Evolutionary conservation across 2,329 filamentous ascomycete species (phyloP), one percentile per base, ranked within the genome.

Genomic region (Ophiocordyceps camponoti-leonardi): DNA sequence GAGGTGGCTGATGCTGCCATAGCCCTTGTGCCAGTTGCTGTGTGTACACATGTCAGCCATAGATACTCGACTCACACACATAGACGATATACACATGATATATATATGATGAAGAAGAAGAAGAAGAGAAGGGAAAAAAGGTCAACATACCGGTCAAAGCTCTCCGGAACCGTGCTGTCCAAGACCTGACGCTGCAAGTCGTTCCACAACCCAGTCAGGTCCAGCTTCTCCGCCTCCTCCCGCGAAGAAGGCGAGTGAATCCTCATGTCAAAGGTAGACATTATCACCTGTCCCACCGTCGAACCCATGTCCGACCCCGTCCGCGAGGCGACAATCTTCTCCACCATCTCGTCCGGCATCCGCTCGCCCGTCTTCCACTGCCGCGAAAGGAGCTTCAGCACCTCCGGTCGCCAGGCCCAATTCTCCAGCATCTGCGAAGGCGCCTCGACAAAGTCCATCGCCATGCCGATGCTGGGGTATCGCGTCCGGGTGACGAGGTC

Each of bases 201-300:
- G 60, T 92, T 90, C 71, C 85, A 90, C 22, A 79, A 65, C 49
- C 71, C 68, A 43, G 76, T 76, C 28, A 80, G 68, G 47, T 86
- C 72, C 49, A 88, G 61, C 20, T 69, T 63, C 65, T 85, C 71
- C 16, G 82, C 65, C n/a, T 77, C 81, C 12, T 74, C 75, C 51
- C 86, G 82, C n/a, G 71, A 73, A 51, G 70, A 67, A 8, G 82
- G 79, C 26, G 78, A 75, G 62, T 92, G 85, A 3, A 90, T 72
- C 0, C 77, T 77, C 84, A 92, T 90, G 59, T 92, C 84, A 53
- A 85, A 90, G 49, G 85, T 81, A 37, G 83, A 85, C 56, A 87
- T 86, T 60, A 86, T 78, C 40, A 92, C 67, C 61, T 90, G 85
- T 39, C 81, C 72, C 26, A 90, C 70, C 57, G 86, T 88, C 64